A percentile compares a stretch with the other conserved stretches of the same genome.
phyloP scores from a whole-genome alignment of 208 protist species.

The Wallacemonas collosoma region DNA sequence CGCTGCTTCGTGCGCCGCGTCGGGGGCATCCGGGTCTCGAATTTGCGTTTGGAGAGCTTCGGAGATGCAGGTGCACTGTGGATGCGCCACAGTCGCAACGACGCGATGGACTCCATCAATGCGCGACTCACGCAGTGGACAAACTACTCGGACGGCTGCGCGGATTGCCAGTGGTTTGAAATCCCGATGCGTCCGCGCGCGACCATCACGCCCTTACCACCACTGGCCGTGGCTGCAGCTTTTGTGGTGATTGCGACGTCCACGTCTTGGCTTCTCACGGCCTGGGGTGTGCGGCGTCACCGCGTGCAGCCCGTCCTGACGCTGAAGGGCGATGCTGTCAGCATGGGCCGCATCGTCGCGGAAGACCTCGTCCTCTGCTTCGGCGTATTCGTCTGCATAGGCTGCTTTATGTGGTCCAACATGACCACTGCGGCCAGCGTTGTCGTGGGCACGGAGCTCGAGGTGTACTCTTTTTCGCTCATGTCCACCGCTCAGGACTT shows the following conservation, averaged over 20 bases:
- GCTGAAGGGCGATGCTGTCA: conserved; percentile 15
- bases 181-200: conserved; percentile 19
- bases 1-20: conserved; percentile 25
- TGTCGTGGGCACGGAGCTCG: conserved; percentile 37
- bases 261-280: conserved; percentile 13
- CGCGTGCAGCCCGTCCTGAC: conserved; percentile 19
- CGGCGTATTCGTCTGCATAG: conserved; percentile 24
- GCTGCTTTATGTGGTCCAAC: conserved; percentile 60
- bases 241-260: not conserved
- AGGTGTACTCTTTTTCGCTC: conserved; percentile 85
- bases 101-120: not conserved
- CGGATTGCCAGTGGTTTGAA: not conserved
- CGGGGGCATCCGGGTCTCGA: conserved; percentile 22
- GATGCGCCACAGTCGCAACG: conserved; percentile 7
- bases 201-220: not conserved
- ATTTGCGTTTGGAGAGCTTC: conserved; percentile 14
- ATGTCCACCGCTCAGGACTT: conserved; percentile 80
- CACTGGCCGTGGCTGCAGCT: not conserved
- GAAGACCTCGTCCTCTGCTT: conserved; percentile 51
- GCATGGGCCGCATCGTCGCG: conserved; percentile 27
- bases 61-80: conserved; percentile 1
- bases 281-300: conserved; percentile 24
- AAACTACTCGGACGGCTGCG: not conserved
- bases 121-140: conserved; percentile 1
- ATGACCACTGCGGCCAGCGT: conserved; percentile 54